Percentiles rank a stretch among this genome's conserved stretches.
These are phyloP conservation scores for Ogataea allantospora DNA, from an alignment of 805 yeast species.

Conservation along the genomic window DNA sequence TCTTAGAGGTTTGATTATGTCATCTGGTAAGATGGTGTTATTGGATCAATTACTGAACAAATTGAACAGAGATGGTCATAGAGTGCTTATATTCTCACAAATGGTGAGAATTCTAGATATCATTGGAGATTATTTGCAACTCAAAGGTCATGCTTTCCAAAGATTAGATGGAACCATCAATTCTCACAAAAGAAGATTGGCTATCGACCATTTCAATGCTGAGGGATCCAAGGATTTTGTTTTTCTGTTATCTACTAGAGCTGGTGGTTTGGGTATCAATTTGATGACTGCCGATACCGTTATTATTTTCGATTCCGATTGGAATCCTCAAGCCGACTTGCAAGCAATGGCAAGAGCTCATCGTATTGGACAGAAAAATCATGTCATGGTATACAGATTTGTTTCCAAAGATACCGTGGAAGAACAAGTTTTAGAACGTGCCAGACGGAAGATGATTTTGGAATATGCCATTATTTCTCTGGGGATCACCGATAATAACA, in stretches of 20 bases:
- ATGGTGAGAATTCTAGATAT: slow-evolving; percentile 97
- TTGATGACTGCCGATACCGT: slow-evolving; percentile 99
- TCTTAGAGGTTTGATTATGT: slow-evolving; percentile 90
- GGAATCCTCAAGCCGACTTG: slow-evolving; percentile 99
- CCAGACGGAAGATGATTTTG: slow-evolving; percentile 95
- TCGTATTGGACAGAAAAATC: slow-evolving; percentile 98
- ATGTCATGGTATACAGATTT: slow-evolving; percentile 94
- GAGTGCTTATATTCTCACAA: slow-evolving; percentile 92
- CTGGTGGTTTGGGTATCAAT: slow-evolving; percentile 98
- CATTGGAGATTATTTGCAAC: slow-evolving; percentile 84
- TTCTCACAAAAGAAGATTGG: slow-evolving; percentile 86
- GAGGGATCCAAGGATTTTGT: slow-evolving; percentile 91
- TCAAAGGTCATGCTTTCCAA: slow-evolving; percentile 86
- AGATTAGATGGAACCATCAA: slow-evolving; percentile 96
- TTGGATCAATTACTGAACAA: slow-evolving; percentile 85
- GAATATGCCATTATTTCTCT: slow-evolving; percentile 96
- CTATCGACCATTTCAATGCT: slow-evolving; percentile 95
- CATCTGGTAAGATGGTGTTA: slow-evolving; percentile 96
- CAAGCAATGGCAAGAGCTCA: slow-evolving; percentile 99
- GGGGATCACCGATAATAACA: slow-evolving; percentile 80
- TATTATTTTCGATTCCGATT: slow-evolving; percentile 94
- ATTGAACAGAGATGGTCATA: slow-evolving; percentile 88
- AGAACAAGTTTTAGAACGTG: slow-evolving; percentile 94
- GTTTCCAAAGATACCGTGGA: slow-evolving; percentile 98
- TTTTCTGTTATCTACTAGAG: slow-evolving; percentile 88